These are phyloP conservation scores for Teunomyces cretensis DNA, from an alignment of 805 yeast genomes.

Conservation along the genomic window DNA sequence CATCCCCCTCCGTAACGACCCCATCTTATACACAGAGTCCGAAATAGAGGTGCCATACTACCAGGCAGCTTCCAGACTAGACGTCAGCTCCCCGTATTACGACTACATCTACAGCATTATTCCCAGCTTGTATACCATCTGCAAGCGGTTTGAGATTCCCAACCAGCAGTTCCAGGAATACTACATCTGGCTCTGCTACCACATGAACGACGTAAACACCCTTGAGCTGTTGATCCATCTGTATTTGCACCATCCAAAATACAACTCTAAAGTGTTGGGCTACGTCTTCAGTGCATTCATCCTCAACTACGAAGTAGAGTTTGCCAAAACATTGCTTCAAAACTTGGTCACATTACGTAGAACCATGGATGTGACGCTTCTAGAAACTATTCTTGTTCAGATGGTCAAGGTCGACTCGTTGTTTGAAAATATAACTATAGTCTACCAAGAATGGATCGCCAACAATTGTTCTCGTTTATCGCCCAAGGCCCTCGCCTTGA, in stretches of 20 bases:
- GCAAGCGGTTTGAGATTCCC: slow-evolving; percentile 12
- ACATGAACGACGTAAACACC: slow-evolving; percentile 29
- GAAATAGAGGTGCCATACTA: slow-evolving; percentile 8
- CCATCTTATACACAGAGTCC: slow-evolving; percentile 3
- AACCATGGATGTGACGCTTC: slow-evolving; percentile 22
- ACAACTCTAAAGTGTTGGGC: slow-evolving; percentile 25
- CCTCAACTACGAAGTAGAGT: slow-evolving; percentile 33
- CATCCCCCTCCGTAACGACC: background rate
- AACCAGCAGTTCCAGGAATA: slow-evolving; percentile 14
- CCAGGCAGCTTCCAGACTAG: slow-evolving; percentile 6
- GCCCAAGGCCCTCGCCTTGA: slow-evolving; percentile 23
- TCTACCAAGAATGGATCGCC: slow-evolving; percentile 29
- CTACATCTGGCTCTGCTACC: slow-evolving; percentile 37
- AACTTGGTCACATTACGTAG: slow-evolving; percentile 20
- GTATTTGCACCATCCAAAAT: slow-evolving; percentile 18
- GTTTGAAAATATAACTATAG: slow-evolving; percentile 26
- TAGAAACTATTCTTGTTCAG: slow-evolving; percentile 26
- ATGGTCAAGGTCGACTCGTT: slow-evolving; percentile 27
- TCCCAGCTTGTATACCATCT: slow-evolving; percentile 21
- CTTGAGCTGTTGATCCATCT: slow-evolving; percentile 19
- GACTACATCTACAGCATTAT: slow-evolving; percentile 16
- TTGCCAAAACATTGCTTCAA: slow-evolving; percentile 25
- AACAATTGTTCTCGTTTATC: slow-evolving; percentile 19
- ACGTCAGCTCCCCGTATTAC: slow-evolving; percentile 4
- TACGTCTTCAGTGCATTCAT: slow-evolving; percentile 31